Percentiles rank a stretch among this genome's conserved stretches.
Evolutionary conservation across 2,329 filamentous ascomycete species (phyloP).

Genomic region (Phialophora verrucosa): DNA sequence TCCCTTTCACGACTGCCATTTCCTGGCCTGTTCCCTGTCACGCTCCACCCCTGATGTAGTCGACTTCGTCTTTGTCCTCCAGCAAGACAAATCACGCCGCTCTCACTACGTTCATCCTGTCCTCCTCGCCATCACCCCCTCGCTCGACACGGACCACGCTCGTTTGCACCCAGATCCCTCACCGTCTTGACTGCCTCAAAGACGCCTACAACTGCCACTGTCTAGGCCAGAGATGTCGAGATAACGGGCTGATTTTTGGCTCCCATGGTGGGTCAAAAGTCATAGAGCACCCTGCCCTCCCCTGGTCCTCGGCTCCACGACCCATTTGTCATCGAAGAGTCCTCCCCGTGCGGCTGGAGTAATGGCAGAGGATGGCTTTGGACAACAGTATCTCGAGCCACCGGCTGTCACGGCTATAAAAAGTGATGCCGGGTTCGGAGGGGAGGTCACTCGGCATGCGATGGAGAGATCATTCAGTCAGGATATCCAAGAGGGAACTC

Average conservation of each 20-base stretch:
- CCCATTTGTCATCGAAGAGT: conserved; percentile 5
- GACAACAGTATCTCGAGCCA: conserved; percentile 50
- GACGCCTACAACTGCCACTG: conserved; percentile 14
- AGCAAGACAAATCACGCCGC: conserved; percentile 17
- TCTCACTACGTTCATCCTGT: conserved; percentile 6
- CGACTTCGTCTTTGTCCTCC: conserved; percentile 21
- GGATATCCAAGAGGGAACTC: conserved; percentile 89
- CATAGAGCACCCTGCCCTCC: conserved; percentile 27
- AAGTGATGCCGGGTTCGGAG: conserved; percentile 49
- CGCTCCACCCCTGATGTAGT: conserved; percentile 20
- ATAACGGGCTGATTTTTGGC: conserved; percentile 32
- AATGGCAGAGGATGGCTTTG: conserved; percentile 52
- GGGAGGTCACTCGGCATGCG: conserved; percentile 32
- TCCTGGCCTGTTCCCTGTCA: conserved; percentile 6
- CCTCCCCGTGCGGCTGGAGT: conserved; percentile 19
- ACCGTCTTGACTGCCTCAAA: conserved; percentile 5
- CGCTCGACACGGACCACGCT: conserved; percentile 12
- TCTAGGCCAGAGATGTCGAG: conserved; percentile 32
- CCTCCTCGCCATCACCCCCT: conserved; percentile 4
- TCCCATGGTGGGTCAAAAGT: conserved; percentile 35
- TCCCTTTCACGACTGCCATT: neutral
- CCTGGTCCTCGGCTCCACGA: conserved; percentile 14
- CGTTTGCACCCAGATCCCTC: neutral
- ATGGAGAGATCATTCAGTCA: conserved; percentile 75
- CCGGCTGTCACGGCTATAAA: conserved; percentile 52